Conservation (phyloP, 208 protist genomes). For the Crithidia acanthocephali region DNA sequence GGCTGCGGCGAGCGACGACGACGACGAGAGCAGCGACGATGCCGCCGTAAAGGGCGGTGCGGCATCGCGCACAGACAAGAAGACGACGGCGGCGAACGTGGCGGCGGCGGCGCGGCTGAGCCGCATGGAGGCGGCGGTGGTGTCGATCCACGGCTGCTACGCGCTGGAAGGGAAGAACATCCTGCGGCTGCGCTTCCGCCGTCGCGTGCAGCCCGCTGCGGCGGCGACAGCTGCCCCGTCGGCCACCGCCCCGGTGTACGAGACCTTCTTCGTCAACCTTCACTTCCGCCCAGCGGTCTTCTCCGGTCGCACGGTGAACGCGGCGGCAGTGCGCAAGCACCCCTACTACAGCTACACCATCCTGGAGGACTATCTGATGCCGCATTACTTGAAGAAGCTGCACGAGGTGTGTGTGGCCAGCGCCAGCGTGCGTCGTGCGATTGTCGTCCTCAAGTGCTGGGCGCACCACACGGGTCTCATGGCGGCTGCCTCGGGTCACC, state of each 20-base stretch:
- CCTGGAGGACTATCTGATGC: conserved; percentile 84
- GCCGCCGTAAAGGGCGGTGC: background rate
- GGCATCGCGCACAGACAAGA: background rate
- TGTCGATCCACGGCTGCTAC: conserved; percentile 68
- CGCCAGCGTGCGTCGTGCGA: conserved; percentile 57
- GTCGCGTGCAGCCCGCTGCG: conserved; percentile 14
- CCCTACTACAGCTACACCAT: conserved; percentile 83
- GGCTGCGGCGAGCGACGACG: conserved; percentile 13
- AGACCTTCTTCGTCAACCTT: conserved; percentile 74
- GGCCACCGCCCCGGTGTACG: conserved; percentile 15
- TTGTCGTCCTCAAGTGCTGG: conserved; percentile 89
- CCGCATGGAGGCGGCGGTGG: conserved; percentile 54
- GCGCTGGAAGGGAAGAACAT: conserved; percentile 61
- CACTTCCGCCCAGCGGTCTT: conserved; percentile 66
- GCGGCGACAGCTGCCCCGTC: background rate
- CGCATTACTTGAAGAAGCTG: conserved; percentile 69
- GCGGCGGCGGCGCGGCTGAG: conserved; percentile 35
- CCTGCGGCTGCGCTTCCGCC: conserved; percentile 65
- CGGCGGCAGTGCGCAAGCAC: conserved; percentile 66
- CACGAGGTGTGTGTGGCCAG: conserved; percentile 72
- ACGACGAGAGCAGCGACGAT: conserved; percentile 11
- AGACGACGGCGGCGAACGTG: conserved; percentile 13
- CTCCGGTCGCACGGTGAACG: conserved; percentile 57
- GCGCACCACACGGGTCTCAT: conserved; percentile 81
- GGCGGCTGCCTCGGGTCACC: conserved; percentile 60